Conservation (phyloP, 1,139 yeast species). For the Blastobotrys raffinosifermentans region DNA sequence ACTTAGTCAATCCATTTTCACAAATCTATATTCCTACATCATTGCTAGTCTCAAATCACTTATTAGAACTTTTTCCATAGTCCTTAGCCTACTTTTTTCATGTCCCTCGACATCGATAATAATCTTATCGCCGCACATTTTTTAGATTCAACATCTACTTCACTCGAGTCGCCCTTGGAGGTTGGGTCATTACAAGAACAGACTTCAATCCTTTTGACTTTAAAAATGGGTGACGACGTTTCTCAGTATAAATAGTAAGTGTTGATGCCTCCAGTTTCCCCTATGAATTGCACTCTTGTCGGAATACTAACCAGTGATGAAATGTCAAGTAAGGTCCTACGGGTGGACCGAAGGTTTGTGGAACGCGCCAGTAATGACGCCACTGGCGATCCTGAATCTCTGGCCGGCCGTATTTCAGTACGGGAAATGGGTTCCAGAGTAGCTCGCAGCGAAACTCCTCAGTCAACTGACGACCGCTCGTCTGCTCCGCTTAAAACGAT, state of each 20-base stretch:
- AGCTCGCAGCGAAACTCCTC: conserved; percentile 22
- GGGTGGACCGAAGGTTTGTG: conserved; percentile 48
- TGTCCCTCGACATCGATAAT: no score
- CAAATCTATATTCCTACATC: no score
- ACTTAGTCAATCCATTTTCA: not conserved
- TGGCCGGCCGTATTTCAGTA: conserved; percentile 58
- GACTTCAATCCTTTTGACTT: no score
- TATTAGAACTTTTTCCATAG: conserved; percentile 1
- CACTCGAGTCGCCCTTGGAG: no score
- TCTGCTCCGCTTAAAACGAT: no score
- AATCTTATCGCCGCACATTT: no score
- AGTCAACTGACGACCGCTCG: conserved; percentile 3
- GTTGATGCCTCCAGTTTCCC: not conserved
- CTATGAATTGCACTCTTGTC: not conserved
- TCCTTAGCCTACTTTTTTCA: no score
- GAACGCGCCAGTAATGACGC: conserved; percentile 42
- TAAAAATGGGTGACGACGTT: conserved; percentile 8
- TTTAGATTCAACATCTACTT: no score
- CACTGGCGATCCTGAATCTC: conserved; percentile 59
- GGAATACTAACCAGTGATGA: conserved; percentile 26
- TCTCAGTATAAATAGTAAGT: conserved; percentile 16
- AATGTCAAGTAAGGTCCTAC: conserved; percentile 68
- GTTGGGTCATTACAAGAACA: no score
- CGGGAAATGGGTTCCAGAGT: conserved; percentile 65
- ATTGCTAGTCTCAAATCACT: not conserved